Evolutionary conservation across 2,329 filamentous ascomycete species (phyloP), one percentile per base, ranked within the genome.

Genomic region (Thelonectria rubi): DNA sequence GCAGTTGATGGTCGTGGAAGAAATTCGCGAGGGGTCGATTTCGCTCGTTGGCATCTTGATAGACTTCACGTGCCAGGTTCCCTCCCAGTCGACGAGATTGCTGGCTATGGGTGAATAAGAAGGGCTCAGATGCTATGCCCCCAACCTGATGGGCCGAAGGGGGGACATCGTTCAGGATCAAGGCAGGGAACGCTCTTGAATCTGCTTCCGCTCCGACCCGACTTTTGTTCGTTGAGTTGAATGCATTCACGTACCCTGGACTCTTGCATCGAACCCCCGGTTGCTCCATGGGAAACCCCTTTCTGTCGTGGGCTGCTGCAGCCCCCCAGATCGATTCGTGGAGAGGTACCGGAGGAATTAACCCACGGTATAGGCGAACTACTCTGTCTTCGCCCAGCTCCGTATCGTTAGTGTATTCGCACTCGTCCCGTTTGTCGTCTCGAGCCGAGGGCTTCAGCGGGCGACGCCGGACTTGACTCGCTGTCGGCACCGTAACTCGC

Each of bases 401-500:
- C 8, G 18, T 21, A 9, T 45, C 10, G 11, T 21, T 21, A 9
- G 12, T 14, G 24, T 43, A 15, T 8, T 56, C 11, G 15, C 9
- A 12, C 12, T 39, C 14, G 11, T 26, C 8, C 21, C 34, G 40
- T 9, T 6, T 3, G 9, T 14, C 4, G 0, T 30, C 6, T 18
- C 32, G 46, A 8, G 51, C 17, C 8, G 14, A 15, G 11, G 17
- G n/a, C 18, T 30, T 18, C 20, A 12, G 18, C 24, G 18, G 26
- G 17, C 20, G 7, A 20, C 5, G 17, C 12, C 21, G 40, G 14
- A 10, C 42, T 5, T n/a, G 39, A 42, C 47, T 48, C 34, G 21
- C 37, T 18, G 7, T 45, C 43, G 65, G 54, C 5, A 66, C 64
- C 62, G 69, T 68, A 7, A 63, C 50, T 2, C 66, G 64, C 18